Evolutionary conservation across 345 rosid species (phyloP).

Genomic region (Brassica cretica): DNA sequence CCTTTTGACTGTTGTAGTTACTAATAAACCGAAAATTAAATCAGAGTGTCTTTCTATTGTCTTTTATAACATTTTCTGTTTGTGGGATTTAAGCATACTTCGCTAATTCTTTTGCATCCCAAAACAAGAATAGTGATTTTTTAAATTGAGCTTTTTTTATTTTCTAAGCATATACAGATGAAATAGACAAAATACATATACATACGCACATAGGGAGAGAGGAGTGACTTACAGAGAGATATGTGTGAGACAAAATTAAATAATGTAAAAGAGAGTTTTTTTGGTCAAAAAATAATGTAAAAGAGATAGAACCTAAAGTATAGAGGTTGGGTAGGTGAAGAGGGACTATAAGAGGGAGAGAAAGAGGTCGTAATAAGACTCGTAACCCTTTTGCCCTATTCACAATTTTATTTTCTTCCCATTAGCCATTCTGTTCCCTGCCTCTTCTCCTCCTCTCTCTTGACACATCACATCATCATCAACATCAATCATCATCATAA

Average conservation of each 20-base stretch:
- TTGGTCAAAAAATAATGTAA: neutral
- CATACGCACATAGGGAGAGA: conserved; percentile 3
- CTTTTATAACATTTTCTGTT: neutral
- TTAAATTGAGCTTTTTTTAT: neutral
- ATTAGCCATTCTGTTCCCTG: conserved; percentile 33
- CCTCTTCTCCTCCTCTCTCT: conserved; percentile 31
- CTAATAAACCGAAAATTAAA: neutral
- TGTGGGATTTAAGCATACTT: neutral
- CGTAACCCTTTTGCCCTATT: conserved; percentile 36
- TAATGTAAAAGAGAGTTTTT: neutral
- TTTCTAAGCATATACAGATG: neutral
- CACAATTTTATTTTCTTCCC: conserved; percentile 24
- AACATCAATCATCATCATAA: conserved; percentile 35
- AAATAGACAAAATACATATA: neutral
- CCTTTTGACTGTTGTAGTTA: conserved; percentile 2
- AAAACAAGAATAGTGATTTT: neutral
- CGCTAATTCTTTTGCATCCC: neutral
- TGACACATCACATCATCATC: conserved; percentile 35
- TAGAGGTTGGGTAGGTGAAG: conserved; percentile 50
- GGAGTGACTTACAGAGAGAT: neutral
- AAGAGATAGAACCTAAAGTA: conserved; percentile 39
- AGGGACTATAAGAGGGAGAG: conserved; percentile 46
- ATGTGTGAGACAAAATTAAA: neutral
- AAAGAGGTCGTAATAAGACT: conserved; percentile 30
- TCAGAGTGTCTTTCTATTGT: neutral